Base-by-base conservation (phyloP, 345 rosid species). In the Hypericum perforatum region DNA sequence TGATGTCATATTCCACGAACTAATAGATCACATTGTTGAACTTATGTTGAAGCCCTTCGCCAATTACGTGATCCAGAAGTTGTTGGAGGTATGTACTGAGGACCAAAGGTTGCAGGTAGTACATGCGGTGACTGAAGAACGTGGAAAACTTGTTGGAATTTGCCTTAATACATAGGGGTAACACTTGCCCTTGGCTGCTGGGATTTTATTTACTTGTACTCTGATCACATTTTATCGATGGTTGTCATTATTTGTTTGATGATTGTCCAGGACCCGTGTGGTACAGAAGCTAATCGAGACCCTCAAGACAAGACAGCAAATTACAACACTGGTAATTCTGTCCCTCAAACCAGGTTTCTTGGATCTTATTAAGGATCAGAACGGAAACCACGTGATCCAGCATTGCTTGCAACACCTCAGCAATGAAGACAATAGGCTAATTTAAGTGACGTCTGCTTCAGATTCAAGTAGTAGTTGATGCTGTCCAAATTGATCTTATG, bases 351-450 rank as follows among this genome's bases (percentile, higher is more conserved):
- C 80, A 58, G 90, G 90, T 15, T 68, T 79, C 65, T 64, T 74
- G 15, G 66, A 65, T 60, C 81, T 82, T 38, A 68, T 74, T 43
- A 78, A 60, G 62, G 88, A 86, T 65, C 66, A 81, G 57, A 86
- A 86, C 69, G 95, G 95, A 36, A 86, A 81, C 67, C 88, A 86
- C 72, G 91, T 86, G 42, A 57, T 86, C 2, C 91, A 82, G 49
- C 76, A 84, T 54, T 86, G 95, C 70, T 72, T 82, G 78, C 69
- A 74, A 11, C 69, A 77, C 43, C 73, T 86, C 54, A 55, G 66
- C 62, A 63, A 62, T 58, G 74, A 76, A 64, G 81, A 82, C 55
- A 77, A 76, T 49, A 68, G 68, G 84, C 86, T 82, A 45, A 29
- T 22, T 22, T 22, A 22, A 22, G 1, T 22, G 32, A 22, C 4